Conservation (phyloP, 2,329 filamentous ascomycete species). For the Arthrinium phaeospermum region DNA sequence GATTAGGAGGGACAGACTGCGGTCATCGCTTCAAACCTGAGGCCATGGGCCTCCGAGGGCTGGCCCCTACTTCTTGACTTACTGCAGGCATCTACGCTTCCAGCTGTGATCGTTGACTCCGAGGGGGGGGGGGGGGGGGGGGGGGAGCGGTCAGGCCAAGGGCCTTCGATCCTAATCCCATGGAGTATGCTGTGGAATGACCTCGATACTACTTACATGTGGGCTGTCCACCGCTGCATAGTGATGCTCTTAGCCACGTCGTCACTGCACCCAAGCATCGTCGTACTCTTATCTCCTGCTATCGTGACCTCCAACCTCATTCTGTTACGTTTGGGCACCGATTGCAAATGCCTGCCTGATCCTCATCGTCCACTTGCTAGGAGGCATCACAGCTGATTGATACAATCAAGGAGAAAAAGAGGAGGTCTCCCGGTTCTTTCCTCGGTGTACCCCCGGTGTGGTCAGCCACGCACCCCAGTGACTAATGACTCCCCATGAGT, state of each 20-base stretch:
- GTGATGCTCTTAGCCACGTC: neutral
- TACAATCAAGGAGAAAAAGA: neutral
- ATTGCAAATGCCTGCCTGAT: neutral
- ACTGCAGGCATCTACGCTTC: neutral
- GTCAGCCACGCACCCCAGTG: neutral
- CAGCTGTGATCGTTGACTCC: neutral
- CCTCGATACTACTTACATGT: neutral
- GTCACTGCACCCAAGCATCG: neutral
- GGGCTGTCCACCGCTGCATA: neutral
- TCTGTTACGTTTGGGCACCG: neutral
- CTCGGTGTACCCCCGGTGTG: neutral
- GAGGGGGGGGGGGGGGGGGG: neutral
- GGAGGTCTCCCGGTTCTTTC: neutral
- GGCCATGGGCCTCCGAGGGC: neutral
- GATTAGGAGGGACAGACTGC: neutral
- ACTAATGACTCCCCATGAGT: neutral
- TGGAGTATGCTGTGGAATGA: neutral
- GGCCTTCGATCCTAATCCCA: neutral
- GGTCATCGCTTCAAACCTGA: neutral
- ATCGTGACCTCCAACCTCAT: neutral
- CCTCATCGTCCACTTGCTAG: neutral
- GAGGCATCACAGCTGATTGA: neutral
- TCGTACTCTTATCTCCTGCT: neutral
- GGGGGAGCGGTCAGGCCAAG: neutral
- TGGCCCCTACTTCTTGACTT: neutral